Base-by-base conservation (phyloP, 768 basidiomycete species). In the Lactifluus volemus region DNA sequence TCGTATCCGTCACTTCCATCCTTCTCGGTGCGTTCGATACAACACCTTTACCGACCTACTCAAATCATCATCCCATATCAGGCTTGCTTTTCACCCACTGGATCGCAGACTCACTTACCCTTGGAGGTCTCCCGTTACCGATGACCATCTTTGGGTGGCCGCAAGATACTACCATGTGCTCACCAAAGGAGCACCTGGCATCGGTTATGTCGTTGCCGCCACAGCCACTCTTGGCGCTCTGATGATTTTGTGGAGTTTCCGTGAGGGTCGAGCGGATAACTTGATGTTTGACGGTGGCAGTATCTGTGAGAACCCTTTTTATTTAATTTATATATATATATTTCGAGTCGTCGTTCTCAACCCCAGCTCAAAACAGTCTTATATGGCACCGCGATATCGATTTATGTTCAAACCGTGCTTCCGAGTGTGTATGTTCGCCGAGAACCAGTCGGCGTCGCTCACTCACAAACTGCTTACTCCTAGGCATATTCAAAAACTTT, bases 231-330 rank as follows among this genome's bases (percentile, higher is more conserved):
- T 85, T 36, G 90, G 89, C 4, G 86, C 76, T 2, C 72, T 77
- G 34, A 87, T 86, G 49, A 83, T 92, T 53, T 75, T 90, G 29
- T 88, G 85, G 84, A 92, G 88, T 71, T 76, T 92, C 63, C 77
- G 82, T 38, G 89, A 92, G 63, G 82, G 87, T 8, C 75, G 82
- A 64, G 90, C 90, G 2, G 88, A 84, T 36, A 92, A 93, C 72
- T 77, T 93, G 69, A 92, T 93, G 89, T 93, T 93, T 67, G 91
- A 93, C 68, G 90, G 91, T 29, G 91, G 87, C 53, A 92, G 89
- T 71, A 85, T 92, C 66, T 88, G 91, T 92, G 63, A 70, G 89
- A 25, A 76, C 32, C 9, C 32, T 34, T 34, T 34, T 34, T 9
- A 42, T 57, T 44, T 14, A 10, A 50, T 21, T 36, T 19, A n/a